Conservation (phyloP, 2,329 filamentous ascomycete species). For the Orbilia blumenaviensis region DNA sequence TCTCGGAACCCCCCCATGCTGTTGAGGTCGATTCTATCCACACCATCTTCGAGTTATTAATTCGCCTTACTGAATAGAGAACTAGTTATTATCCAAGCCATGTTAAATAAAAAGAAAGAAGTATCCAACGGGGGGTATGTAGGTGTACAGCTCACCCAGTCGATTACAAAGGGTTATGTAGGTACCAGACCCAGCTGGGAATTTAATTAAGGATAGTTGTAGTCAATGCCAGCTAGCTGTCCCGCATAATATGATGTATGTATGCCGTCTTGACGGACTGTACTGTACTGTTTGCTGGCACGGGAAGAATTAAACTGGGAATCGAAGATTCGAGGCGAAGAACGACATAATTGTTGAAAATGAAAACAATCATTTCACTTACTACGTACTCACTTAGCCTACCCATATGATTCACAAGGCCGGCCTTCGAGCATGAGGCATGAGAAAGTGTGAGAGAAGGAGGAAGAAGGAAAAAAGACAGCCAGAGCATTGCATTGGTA, state of each 20-base stretch:
- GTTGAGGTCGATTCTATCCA: conserved; percentile 12
- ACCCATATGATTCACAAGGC: not conserved
- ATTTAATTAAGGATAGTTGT: not conserved
- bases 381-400: not conserved
- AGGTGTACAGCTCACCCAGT: conserved; percentile 42
- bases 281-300: conserved; percentile 47
- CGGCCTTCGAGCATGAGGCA: not conserved
- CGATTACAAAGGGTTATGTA: conserved; percentile 2
- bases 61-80: not conserved
- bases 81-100: not conserved
- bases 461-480: not conserved
- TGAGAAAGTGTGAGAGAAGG: not conserved
- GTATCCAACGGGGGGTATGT: conserved; percentile 10
- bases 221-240: conserved; percentile 13
- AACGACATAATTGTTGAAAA: too few species aligned
- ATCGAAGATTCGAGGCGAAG: conserved; percentile 43
- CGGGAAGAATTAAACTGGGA: conserved; percentile 10
- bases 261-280: conserved; percentile 4
- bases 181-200: conserved; percentile 6
- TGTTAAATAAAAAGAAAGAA: not conserved
- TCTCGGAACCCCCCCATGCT: conserved; percentile 30
- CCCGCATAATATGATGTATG: conserved; percentile 41
- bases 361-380: not conserved
- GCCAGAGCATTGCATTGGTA: not conserved
- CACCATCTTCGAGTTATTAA: conserved; percentile 27